These are phyloP conservation scores for Talaromyces ruber DNA, from an alignment of 495 filamentous ascomycete genomes.

Conservation along the genomic window DNA sequence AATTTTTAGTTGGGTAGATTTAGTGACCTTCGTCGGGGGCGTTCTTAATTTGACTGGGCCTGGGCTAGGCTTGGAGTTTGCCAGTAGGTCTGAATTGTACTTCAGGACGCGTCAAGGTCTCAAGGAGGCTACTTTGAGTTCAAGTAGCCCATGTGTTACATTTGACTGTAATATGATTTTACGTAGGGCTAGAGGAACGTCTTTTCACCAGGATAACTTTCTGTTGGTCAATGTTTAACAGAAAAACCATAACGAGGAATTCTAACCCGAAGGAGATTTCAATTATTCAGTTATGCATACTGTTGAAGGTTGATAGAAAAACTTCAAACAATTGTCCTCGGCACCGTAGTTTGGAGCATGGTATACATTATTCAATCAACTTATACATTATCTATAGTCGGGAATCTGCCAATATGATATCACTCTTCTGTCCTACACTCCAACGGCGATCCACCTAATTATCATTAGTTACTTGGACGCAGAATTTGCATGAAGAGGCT, in stretches of 20 bases:
- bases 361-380: not conserved
- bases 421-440: not conserved
- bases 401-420: conserved; percentile 7
- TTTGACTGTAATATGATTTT: not conserved
- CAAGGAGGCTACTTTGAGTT: not conserved
- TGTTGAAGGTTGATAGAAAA: not conserved
- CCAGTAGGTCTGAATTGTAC: not conserved
- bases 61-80: not conserved
- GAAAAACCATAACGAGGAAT: not conserved
- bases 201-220: no score
- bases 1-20: no score
- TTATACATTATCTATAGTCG: conserved; percentile 6
- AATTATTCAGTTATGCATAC: not conserved
- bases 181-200: no score
- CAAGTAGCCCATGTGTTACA: not conserved
- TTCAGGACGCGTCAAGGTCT: not conserved
- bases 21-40: no score
- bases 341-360: not conserved
- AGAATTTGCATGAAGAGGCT: conserved; percentile 2
- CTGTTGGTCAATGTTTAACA: no score
- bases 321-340: not conserved
- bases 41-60: not conserved
- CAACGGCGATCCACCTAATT: conserved; percentile 12
- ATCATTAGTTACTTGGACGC: not conserved
- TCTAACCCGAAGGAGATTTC: not conserved